Evolutionary conservation across 768 basidiomycete genomes (phyloP).

Genomic region (Coprinopsis strossmayeri): DNA sequence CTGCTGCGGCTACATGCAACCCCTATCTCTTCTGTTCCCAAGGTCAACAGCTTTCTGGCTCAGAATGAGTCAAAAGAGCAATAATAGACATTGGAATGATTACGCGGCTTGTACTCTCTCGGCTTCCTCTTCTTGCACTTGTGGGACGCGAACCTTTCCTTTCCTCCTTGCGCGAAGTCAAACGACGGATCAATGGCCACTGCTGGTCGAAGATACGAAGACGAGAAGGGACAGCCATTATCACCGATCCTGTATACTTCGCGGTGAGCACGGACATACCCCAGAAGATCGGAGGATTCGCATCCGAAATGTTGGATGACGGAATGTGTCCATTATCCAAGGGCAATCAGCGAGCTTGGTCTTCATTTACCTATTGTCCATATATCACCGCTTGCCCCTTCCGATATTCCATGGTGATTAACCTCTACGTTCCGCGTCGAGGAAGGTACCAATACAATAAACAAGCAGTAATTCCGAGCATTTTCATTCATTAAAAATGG

Average conservation of each 20-base stretch:
- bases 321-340: neutral
- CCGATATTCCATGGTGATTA: no score
- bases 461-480: no score
- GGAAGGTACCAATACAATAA: no score
- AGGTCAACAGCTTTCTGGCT: neutral
- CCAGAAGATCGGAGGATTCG: neutral
- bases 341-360: neutral
- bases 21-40: neutral
- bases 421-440: no score
- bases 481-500: no score
- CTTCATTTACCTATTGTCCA: neutral
- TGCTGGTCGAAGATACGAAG: no score
- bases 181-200: no score
- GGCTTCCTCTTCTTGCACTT: neutral
- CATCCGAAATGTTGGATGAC: neutral
- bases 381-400: neutral
- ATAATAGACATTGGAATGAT: neutral
- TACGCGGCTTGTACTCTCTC: neutral
- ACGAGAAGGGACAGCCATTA: neutral
- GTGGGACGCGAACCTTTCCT: no score
- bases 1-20: no score
- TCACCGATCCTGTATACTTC: neutral
- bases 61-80: neutral
- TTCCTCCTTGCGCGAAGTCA: no score
- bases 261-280: neutral